Evolutionary conservation across 148 eudicot species (phyloP).

Genomic region (Camellia lanceoleosa): DNA sequence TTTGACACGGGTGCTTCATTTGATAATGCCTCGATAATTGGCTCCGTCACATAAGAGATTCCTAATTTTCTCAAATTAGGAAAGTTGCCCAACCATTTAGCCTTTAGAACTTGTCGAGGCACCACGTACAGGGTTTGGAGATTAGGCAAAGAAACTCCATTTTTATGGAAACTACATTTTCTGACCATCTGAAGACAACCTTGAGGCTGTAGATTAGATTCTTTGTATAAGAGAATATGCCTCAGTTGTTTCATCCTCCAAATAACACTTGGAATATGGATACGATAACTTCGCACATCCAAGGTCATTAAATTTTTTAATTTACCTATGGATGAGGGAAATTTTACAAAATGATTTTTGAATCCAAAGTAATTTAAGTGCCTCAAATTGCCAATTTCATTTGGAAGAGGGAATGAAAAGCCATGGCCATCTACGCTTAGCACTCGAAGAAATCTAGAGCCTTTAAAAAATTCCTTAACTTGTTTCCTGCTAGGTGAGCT

Average conservation of each 20-base stretch:
- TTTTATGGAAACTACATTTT: no score
- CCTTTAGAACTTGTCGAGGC: background rate
- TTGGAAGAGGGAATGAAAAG: background rate
- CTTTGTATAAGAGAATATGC: background rate
- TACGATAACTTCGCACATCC: background rate
- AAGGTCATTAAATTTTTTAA: conserved; percentile 6
- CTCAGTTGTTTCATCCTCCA: conserved; percentile 9
- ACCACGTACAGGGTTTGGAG: background rate
- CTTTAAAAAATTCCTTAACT: background rate
- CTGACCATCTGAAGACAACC: no score
- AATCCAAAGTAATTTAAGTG: conserved; percentile 5
- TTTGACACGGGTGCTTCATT: background rate
- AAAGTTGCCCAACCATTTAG: background rate
- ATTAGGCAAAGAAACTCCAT: background rate
- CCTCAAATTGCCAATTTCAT: conserved; percentile 14
- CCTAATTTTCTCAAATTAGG: conserved; percentile 2
- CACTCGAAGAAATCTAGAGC: background rate
- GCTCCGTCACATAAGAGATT: background rate
- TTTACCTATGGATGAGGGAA: conserved; percentile 4
- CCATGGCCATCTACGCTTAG: background rate
- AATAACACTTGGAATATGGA: background rate
- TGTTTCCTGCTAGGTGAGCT: background rate
- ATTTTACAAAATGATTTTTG: background rate
- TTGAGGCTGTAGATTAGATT: no score
- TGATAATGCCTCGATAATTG: background rate